Base-by-base conservation (phyloP, 163 green algal species). In the Prototheca wickerhamii region DNA sequence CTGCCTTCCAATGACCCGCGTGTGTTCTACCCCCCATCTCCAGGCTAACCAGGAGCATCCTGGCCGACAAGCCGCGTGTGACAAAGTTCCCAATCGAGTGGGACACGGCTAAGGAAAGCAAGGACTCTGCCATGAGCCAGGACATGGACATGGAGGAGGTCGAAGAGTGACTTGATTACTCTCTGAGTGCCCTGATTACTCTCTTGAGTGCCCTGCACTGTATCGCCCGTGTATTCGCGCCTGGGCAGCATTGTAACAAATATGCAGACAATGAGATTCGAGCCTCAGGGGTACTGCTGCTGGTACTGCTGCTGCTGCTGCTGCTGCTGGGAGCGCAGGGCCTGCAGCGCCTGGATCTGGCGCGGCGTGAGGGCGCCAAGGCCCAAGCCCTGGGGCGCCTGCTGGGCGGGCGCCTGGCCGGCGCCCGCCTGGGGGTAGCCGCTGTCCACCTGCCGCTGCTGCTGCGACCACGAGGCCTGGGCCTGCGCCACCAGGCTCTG, bases 11-110 rank as follows among this genome's bases (percentile, higher is more conserved):
- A 31, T 3, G 54, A 49, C 40, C 40, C 12, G 15, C 40, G 12
- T 15, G 12, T 15, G 10, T 49, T 10, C 40, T 49, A 23, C 40
- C 15, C 12, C 51, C 49, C 31, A n/a, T 50, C 30, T 44, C 30
- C 64, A 74, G 68, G 64, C 68, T 91, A 32, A 34, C 67, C 34
- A 80, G 86, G 12, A 83, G 53, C 70, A 90, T 94, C 55, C 73
- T 94, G 30, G 79, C 78, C 1, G 86, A 90, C 67, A 87, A 95
- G 76, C 87, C 87, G 18, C 62, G 81, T 4, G 84, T 90, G 10
- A 90, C 84, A 4, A 85, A 81, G 60, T 90, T 88, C 63, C 82
- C 83, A 4, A 75, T 90, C 23, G 72, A 86, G 50, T 91, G 86
- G 75, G 84, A 91, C 30, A 31, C 31, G 12, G 20, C 31, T 18